Percentiles rank a stretch among this genome's conserved stretches.
Evolutionary conservation across 768 basidiomycete genomes (phyloP).

Genomic region (Suillus subalutaceus): DNA sequence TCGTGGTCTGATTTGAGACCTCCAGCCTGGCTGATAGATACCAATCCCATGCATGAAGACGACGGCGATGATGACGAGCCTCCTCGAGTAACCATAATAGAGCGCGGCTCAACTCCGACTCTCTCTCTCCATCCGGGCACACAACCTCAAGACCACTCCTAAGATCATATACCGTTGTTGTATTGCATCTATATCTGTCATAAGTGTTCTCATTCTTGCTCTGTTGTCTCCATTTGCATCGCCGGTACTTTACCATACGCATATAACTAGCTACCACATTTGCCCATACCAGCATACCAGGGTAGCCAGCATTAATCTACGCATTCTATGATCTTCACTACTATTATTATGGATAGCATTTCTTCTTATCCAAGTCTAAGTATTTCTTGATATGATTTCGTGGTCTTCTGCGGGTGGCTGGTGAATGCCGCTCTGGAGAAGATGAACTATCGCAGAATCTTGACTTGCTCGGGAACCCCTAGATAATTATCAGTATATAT

Average conservation of each 20-base stretch:
- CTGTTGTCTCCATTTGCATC: slow-evolving; percentile 24
- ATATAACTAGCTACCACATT: slow-evolving; percentile 26
- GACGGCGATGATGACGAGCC: slow-evolving; percentile 29
- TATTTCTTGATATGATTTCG: slow-evolving; percentile 20
- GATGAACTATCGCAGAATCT: slow-evolving; percentile 49
- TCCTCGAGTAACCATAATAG: slow-evolving; percentile 19
- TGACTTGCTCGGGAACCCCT: slow-evolving; percentile 49
- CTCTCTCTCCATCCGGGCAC: slow-evolving; percentile 17
- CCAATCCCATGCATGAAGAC: slow-evolving; percentile 14
- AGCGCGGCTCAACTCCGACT: slow-evolving; percentile 17
- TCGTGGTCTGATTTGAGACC: slow-evolving; percentile 36
- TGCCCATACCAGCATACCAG: slow-evolving; percentile 24
- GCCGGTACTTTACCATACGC: slow-evolving; percentile 26
- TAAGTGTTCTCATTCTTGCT: slow-evolving; percentile 22
- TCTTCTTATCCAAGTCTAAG: slow-evolving; percentile 1
- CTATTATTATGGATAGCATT: slow-evolving; percentile 13
- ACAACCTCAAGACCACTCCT: slow-evolving; percentile 20
- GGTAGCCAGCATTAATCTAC: slow-evolving; percentile 36
- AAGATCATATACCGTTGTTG: slow-evolving; percentile 16
- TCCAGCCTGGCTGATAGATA: slow-evolving; percentile 28
- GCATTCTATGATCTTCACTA: slow-evolving; percentile 30
- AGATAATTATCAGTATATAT: slow-evolving; percentile 10
- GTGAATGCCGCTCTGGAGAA: slow-evolving; percentile 63
- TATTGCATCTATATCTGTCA: slow-evolving; percentile 12
- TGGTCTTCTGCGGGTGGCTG: slow-evolving; percentile 50